Percentiles rank a stretch among this genome's conserved stretches.
Evolutionary conservation across 495 filamentous ascomycete species (phyloP).

Genomic region (Aspergillus panamensis): DNA sequence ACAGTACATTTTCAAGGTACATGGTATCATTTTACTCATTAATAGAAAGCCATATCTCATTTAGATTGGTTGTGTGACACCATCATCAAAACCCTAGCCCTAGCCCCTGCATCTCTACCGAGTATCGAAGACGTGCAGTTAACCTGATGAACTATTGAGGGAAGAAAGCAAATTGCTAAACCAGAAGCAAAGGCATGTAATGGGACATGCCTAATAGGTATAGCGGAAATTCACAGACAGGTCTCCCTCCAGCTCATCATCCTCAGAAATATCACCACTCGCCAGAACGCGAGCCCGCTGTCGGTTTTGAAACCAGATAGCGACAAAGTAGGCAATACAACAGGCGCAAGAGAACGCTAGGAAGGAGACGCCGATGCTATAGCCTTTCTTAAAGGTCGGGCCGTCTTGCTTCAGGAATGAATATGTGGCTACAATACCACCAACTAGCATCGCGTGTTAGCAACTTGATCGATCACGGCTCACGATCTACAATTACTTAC

Average conservation of each 20-base stretch:
- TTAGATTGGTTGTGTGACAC: not conserved
- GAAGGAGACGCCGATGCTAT: conserved; percentile 75
- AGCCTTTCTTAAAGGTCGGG: conserved; percentile 64
- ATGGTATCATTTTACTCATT: too few species aligned
- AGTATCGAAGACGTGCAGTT: not conserved
- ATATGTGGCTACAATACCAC: conserved; percentile 88
- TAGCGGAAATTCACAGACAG: conserved; percentile 43
- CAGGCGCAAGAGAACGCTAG: conserved; percentile 59
- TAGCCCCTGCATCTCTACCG: not conserved
- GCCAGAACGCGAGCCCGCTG: conserved; percentile 46
- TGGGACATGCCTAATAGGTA: conserved; percentile 25
- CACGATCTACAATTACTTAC: conserved; percentile 29
- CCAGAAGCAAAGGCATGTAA: not conserved
- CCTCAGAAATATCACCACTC: conserved; percentile 27
- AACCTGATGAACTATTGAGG: not conserved
- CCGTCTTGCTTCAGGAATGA: conserved; percentile 71
- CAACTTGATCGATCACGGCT: conserved; percentile 45
- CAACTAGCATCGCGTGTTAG: conserved; percentile 34
- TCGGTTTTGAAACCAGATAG: conserved; percentile 62
- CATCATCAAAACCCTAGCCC: not conserved
- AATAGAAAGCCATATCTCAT: not conserved
- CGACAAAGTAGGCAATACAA: conserved; percentile 58
- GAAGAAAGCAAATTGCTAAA: not conserved
- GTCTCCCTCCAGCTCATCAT: conserved; percentile 38
- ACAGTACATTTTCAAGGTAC: too few species aligned